A percentile compares a stretch with the other conserved stretches of the same genome.
phyloP scores from a whole-genome alignment of 2,329 filamentous ascomycete species.

The Trichoderma citrinoviride region DNA sequence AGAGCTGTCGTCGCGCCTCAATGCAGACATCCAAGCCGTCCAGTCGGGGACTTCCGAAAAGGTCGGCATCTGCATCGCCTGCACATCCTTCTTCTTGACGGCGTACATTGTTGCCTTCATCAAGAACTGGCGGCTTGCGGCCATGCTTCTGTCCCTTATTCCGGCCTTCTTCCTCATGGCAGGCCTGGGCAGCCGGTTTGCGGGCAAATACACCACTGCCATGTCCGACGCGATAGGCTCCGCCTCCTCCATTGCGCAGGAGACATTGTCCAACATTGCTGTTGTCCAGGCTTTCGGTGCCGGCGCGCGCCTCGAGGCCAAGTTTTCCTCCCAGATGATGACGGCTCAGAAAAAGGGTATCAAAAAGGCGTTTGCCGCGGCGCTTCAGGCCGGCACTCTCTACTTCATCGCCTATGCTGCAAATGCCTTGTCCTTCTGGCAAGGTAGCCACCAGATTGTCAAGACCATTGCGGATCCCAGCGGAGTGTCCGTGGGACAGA shows the following conservation, averaged over 20 bases:
- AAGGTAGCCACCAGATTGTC: constrained; percentile 56
- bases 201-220: constrained; percentile 48
- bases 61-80: constrained; percentile 62
- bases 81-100: constrained; percentile 63
- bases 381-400: constrained; percentile 57
- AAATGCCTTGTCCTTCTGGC: constrained; percentile 67
- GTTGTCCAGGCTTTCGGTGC: constrained; percentile 65
- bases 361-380: constrained; percentile 57
- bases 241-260: constrained; percentile 61
- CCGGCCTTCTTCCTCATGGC: constrained; percentile 62
- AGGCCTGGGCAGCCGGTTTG: constrained; percentile 52
- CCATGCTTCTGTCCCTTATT: constrained; percentile 61
- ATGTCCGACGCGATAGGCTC: constrained; percentile 54
- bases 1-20: constrained; percentile 62
- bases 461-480: constrained; percentile 37
- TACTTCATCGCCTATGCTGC: constrained; percentile 68
- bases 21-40: constrained; percentile 63
- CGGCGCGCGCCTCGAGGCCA: constrained; percentile 55
- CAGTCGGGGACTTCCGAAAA: constrained; percentile 69
- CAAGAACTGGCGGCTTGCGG: constrained; percentile 60
- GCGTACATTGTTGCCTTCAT: constrained; percentile 67
- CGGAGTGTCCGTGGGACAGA: constrained; percentile 43
- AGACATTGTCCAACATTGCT: constrained; percentile 57
- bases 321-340: constrained; percentile 54
- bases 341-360: constrained; percentile 51